A percentile compares a stretch with the other conserved stretches of the same genome.
phyloP scores from a whole-genome alignment of 176 grass and related monocot species.

The Chloris gayana region DNA sequence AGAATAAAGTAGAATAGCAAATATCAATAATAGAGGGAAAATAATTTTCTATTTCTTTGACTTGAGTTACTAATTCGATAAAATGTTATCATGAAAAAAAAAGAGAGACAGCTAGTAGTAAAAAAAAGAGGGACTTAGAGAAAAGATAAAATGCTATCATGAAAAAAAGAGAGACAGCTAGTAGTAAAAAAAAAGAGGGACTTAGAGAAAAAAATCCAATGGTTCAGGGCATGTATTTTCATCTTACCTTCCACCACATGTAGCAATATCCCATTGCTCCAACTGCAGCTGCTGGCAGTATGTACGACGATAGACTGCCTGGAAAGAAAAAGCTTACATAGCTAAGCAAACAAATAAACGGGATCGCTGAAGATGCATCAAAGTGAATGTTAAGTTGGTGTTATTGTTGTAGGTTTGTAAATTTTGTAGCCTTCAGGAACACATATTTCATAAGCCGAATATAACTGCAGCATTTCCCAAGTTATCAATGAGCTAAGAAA shows the following conservation, averaged over 20 bases:
- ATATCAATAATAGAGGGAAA: background rate
- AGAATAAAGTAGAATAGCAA: constrained; percentile 20
- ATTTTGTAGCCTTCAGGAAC: background rate
- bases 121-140: constrained; percentile 14
- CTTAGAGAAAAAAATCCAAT: background rate
- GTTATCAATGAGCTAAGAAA: constrained; percentile 1
- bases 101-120: background rate
- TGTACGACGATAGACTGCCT: constrained; percentile 79
- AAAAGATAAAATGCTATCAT: background rate
- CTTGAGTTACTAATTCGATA: background rate
- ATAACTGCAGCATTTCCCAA: background rate
- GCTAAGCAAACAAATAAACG: constrained; percentile 20
- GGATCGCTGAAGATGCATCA: background rate
- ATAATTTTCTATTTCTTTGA: background rate
- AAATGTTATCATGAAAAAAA: background rate
- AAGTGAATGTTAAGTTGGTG: background rate
- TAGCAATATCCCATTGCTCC: constrained; percentile 96
- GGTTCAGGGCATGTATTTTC: background rate
- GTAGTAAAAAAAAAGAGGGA: constrained; percentile 19
- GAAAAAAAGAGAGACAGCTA: background rate
- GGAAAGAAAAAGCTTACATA: constrained; percentile 26
- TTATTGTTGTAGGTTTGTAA: background rate
- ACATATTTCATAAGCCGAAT: background rate
- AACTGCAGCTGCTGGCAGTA: constrained; percentile 90
- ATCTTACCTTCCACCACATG: constrained; percentile 95